A percentile compares a stretch with the other conserved stretches of the same genome.
phyloP scores from a whole-genome alignment of 768 basidiomycete species.

The Lentinus tigrinus region DNA sequence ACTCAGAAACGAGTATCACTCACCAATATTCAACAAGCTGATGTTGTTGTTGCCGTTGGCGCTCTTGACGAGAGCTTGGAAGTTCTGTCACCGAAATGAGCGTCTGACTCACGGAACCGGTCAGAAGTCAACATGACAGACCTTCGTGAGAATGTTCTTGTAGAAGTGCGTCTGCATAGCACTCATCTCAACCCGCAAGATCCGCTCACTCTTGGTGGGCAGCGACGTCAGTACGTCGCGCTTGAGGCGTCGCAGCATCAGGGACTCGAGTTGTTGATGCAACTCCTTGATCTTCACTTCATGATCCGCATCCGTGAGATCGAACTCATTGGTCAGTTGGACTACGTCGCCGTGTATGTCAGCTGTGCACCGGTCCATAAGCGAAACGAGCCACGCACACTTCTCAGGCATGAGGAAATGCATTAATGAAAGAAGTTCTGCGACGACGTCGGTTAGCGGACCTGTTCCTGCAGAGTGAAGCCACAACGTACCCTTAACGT shows the following conservation, averaged over 20 bases:
- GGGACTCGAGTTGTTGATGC: slow-evolving; percentile 85
- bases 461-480: slow-evolving; percentile 3
- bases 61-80: slow-evolving; percentile 86
- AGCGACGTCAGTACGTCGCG: slow-evolving; percentile 93
- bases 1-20: slow-evolving; percentile 20
- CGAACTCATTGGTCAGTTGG: slow-evolving; percentile 92
- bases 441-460: slow-evolving; percentile 10
- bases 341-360: slow-evolving; percentile 45
- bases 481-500: slow-evolving; percentile 81
- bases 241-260: slow-evolving; percentile 95
- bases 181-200: slow-evolving; percentile 96
- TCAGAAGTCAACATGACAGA: slow-evolving; percentile 27
- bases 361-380: background rate
- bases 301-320: slow-evolving; percentile 89
- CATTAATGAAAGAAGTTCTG: slow-evolving; percentile 95
- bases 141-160: slow-evolving; percentile 96
- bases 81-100: slow-evolving; percentile 63
- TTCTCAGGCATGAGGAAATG: slow-evolving; percentile 99
- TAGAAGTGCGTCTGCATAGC: slow-evolving; percentile 96
- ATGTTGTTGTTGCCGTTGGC: slow-evolving; percentile 88
- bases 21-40: slow-evolving; percentile 92
- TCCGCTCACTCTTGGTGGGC: slow-evolving; percentile 97
- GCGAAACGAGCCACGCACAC: slow-evolving; percentile 51
- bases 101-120: background rate
- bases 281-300: slow-evolving; percentile 94